These are phyloP conservation scores for Gossypium davidsonii DNA, from an alignment of 441 rosid genomes.

Conservation along the genomic window DNA sequence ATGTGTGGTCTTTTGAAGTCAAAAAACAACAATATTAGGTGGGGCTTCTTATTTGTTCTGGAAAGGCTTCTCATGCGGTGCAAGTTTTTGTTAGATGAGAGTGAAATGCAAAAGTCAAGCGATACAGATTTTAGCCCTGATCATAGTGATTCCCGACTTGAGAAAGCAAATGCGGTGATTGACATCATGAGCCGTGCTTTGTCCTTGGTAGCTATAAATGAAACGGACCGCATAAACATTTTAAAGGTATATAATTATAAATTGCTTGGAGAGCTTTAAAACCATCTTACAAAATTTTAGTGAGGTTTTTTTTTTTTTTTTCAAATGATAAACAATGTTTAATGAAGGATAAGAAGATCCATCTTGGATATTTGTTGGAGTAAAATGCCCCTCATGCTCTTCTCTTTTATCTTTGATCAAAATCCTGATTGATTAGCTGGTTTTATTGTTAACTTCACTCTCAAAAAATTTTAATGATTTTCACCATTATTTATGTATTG, in stretches of 20 bases:
- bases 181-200: slow-evolving; percentile 96
- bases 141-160: slow-evolving; percentile 54
- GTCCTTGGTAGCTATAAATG: slow-evolving; percentile 80
- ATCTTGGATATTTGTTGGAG: not conserved
- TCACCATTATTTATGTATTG: not conserved
- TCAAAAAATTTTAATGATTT: not conserved
- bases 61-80: slow-evolving; percentile 97
- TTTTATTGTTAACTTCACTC: not conserved
- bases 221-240: slow-evolving; percentile 87
- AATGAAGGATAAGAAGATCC: not conserved
- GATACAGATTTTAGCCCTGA: slow-evolving; percentile 34
- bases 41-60: slow-evolving; percentile 84
- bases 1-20: slow-evolving; percentile 95
- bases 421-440: not conserved
- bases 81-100: slow-evolving; percentile 86
- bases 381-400: not conserved
- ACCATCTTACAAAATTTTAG: not conserved
- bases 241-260: slow-evolving; percentile 56
- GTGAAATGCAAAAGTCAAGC: slow-evolving; percentile 56
- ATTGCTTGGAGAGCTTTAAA: slow-evolving; percentile 12
- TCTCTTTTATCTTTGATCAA: not conserved
- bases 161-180: slow-evolving; percentile 91
- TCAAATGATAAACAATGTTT: not conserved
- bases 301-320: not conserved
- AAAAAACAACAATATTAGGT: slow-evolving; percentile 55